A percentile compares a stretch with the other conserved stretches of the same genome.
Conservation (phyloP, 2,329 filamentous ascomycete genomes). For the Graphiopsis chlorocephala region DNA sequence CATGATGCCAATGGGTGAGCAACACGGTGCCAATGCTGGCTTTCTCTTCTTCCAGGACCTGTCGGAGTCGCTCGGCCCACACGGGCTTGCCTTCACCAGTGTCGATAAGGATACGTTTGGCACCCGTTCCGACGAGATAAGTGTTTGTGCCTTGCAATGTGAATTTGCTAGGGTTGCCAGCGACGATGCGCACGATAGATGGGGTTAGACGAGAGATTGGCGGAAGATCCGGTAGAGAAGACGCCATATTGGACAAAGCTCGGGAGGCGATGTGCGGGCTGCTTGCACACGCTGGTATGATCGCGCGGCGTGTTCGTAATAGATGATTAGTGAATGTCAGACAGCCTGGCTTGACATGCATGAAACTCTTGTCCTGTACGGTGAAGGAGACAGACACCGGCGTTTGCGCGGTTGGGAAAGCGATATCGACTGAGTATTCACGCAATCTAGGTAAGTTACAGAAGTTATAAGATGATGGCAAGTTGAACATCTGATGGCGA, state of each 20-base stretch:
- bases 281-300: background rate
- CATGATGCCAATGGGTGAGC: constrained; percentile 88
- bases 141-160: constrained; percentile 84
- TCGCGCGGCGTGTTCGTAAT: background rate
- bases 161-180: constrained; percentile 85
- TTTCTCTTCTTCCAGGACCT: constrained; percentile 64
- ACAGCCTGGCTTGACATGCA: background rate
- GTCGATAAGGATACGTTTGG: constrained; percentile 75
- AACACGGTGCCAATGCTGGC: constrained; percentile 68
- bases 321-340: background rate
- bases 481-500: background rate
- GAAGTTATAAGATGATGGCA: background rate
- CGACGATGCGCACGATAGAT: constrained; percentile 77
- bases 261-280: background rate
- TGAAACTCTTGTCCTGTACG: background rate
- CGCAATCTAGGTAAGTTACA: background rate
- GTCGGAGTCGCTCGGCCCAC: constrained; percentile 68
- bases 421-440: background rate
- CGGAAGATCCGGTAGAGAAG: constrained; percentile 60
- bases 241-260: background rate
- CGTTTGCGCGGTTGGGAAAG: background rate
- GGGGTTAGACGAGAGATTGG: constrained; percentile 76
- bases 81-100: constrained; percentile 76
- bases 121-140: constrained; percentile 80
- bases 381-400: background rate